Evolutionary conservation across 768 basidiomycete genomes (phyloP), one percentile per base, ranked within the genome.

Genomic region (Agaricus bisporus): DNA sequence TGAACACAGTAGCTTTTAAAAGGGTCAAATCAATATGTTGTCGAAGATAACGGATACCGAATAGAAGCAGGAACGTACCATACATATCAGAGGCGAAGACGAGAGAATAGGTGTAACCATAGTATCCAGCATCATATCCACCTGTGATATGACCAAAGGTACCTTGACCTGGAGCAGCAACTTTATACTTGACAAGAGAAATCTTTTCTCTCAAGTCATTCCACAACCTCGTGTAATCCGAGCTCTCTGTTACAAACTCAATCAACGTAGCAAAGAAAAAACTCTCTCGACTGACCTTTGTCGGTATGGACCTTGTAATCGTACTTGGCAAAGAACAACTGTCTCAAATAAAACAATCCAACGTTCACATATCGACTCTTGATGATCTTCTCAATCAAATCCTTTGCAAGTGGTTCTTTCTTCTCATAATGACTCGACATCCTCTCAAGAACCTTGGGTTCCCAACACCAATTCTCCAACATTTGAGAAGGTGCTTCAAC

Each of bases 381-480:
- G 66, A 94, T 78, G 55, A 94, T 78, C 67, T 88, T 91, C 25
- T 82, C 73, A 55, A 94, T 92, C 48, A 89, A 71, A 18, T 88
- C 88, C 2, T 77, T 66, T 3, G 85, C 80, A 14, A 95, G 73
- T 0, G 85, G 79, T 61, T 88, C 73, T 61, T 87, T 77, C 1
- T 83, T 87, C 67, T 88, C 69, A 64, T 84, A 89, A 66, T 95
- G 92, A 60, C 81, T 81, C 15, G 88, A 91, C 83, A 95, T 87
- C 58, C 77, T 71, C 59, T 82, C 73, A 8, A 94, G 75, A 12
- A 91, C 88, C 48, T 80, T 76, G 0, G 83, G 85, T 63, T 91
- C 88, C 86, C 88, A 92, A 61, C 89, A 91, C 91, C 91, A 94
- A 62, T 93, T 91, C 69, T 95, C 92, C 56, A 93, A 72, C 91